Conservation (phyloP, 2,329 filamentous ascomycete genomes). For the Aspergillus sp. region DNA sequence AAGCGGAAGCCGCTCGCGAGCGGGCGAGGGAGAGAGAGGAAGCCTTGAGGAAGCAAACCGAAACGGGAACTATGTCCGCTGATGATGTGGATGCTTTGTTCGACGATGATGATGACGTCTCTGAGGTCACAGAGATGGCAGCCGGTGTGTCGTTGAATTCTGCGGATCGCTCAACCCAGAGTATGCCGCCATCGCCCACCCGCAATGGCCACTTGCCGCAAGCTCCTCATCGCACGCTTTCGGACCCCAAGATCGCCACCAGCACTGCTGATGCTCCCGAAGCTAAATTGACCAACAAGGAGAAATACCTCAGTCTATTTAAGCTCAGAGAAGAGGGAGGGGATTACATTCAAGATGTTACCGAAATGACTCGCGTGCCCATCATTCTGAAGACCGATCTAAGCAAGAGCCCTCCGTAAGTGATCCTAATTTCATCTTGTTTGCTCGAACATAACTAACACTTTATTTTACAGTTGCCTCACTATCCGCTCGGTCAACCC, state of each 20-base stretch:
- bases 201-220: slow-evolving; percentile 69
- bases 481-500: slow-evolving; percentile 54
- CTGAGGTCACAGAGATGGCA: slow-evolving; percentile 86
- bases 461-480: slow-evolving; percentile 39
- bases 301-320: slow-evolving; percentile 93
- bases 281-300: slow-evolving; percentile 82
- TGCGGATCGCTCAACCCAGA: slow-evolving; percentile 86
- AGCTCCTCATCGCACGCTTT: slow-evolving; percentile 80
- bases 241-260: slow-evolving; percentile 85
- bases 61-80: slow-evolving; percentile 89
- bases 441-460: slow-evolving; percentile 22
- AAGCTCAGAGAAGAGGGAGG: slow-evolving; percentile 86
- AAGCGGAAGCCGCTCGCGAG: slow-evolving; percentile 79
- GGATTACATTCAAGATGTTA: slow-evolving; percentile 97
- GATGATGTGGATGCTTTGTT: slow-evolving; percentile 95
- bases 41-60: slow-evolving; percentile 86
- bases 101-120: slow-evolving; percentile 84
- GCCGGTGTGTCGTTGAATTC: slow-evolving; percentile 79
- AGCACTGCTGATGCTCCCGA: slow-evolving; percentile 68
- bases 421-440: slow-evolving; percentile 33
- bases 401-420: slow-evolving; percentile 98
- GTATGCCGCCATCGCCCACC: slow-evolving; percentile 86
- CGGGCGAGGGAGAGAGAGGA: slow-evolving; percentile 86
- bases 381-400: slow-evolving; percentile 98
- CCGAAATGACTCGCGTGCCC: slow-evolving; percentile 96